Percentiles rank a stretch among this genome's conserved stretches.
These are phyloP conservation scores for Gamsiella multidivaricata DNA, from an alignment of 192 early-diverging fungal species.

Conservation along the genomic window DNA sequence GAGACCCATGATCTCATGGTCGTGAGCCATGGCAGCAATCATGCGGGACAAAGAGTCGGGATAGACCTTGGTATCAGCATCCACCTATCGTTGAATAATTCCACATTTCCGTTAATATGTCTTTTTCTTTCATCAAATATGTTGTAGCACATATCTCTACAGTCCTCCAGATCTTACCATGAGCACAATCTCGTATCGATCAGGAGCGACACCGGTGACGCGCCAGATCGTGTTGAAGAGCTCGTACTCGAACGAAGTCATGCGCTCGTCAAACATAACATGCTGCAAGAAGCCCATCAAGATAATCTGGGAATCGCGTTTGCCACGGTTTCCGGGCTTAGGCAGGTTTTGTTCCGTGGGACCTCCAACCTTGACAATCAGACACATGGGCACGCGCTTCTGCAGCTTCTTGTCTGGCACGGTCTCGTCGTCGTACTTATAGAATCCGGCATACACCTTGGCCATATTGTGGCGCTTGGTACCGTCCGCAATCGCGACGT, in stretches of 20 bases:
- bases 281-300: conserved; percentile 90
- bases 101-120: too few species aligned
- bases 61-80: conserved; percentile 88
- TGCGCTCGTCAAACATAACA: conserved; percentile 84
- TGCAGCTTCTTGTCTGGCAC: conserved; percentile 53
- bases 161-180: conserved; percentile 64
- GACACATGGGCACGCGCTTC: conserved; percentile 73
- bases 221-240: conserved; percentile 84
- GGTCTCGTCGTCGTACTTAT: conserved; percentile 70
- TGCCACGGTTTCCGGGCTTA: conserved; percentile 89
- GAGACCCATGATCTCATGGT: conserved; percentile 88
- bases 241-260: conserved; percentile 92
- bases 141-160: too few species aligned
- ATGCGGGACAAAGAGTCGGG: conserved; percentile 80
- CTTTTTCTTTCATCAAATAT: too few species aligned
- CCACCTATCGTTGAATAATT: conserved; percentile 66
- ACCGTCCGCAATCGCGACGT: conserved; percentile 77
- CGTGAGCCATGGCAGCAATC: conserved; percentile 85
- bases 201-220: conserved; percentile 82
- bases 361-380: conserved; percentile 79
- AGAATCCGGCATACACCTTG: conserved; percentile 79
- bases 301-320: conserved; percentile 94
- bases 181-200: conserved; percentile 78
- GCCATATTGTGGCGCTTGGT: conserved; percentile 79
- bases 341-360: conserved; percentile 66